Conservation (phyloP, 108 stramenopile genomes). For the Licmophora abbreviata region DNA sequence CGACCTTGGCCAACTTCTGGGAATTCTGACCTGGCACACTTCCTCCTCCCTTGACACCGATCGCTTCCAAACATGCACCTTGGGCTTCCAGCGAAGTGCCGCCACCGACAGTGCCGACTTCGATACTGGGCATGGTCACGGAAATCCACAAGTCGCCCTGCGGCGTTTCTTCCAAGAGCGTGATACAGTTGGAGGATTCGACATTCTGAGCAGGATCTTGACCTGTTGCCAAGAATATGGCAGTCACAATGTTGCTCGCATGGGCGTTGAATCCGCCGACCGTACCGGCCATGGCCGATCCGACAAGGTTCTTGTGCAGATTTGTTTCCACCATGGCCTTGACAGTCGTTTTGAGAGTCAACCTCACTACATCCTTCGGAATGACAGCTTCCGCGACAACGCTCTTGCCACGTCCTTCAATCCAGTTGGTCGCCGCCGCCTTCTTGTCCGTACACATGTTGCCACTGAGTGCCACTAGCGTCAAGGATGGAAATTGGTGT, state of each 20-base stretch:
- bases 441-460: slow-evolving; percentile 99
- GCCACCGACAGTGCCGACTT: slow-evolving; percentile 98
- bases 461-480: slow-evolving; percentile 87
- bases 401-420: slow-evolving; percentile 94
- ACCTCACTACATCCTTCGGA: slow-evolving; percentile 72
- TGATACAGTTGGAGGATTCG: slow-evolving; percentile 92
- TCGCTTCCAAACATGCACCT: slow-evolving; percentile 87
- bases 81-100: slow-evolving; percentile 94
- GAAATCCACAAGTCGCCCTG: slow-evolving; percentile 85
- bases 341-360: slow-evolving; percentile 92
- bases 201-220: slow-evolving; percentile 99
- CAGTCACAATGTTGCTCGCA: slow-evolving; percentile 97
- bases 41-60: slow-evolving; percentile 82
- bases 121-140: slow-evolving; percentile 97
- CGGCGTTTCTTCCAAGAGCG: slow-evolving; percentile 86
- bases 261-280: slow-evolving; percentile 99
- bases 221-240: slow-evolving; percentile 95
- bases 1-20: slow-evolving; percentile 83
- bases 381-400: slow-evolving; percentile 93
- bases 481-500: slow-evolving; percentile 57
- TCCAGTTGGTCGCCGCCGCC: slow-evolving; percentile 97
- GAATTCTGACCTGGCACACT: slow-evolving; percentile 87
- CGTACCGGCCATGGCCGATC: slow-evolving; percentile 94
- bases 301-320: slow-evolving; percentile 94
- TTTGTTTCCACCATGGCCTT: slow-evolving; percentile 88